These are phyloP conservation scores for Tothia fuscella DNA, from an alignment of 2,329 filamentous ascomycete genomes.

Conservation along the genomic window DNA sequence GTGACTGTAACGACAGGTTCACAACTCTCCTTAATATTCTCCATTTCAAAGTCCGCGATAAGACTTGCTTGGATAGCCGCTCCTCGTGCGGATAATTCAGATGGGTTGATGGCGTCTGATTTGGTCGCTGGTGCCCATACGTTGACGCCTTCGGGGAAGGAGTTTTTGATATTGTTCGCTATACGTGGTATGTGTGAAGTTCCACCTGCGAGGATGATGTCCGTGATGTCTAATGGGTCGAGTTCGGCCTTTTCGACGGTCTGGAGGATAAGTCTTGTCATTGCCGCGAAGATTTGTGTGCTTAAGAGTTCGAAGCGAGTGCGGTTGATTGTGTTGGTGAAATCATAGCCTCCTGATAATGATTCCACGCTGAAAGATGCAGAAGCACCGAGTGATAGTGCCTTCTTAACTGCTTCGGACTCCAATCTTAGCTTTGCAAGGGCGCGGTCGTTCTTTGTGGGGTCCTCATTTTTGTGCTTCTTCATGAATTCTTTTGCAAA, in stretches of 20 bases:
- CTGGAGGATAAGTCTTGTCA: constrained; percentile 73
- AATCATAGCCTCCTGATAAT: constrained; percentile 80
- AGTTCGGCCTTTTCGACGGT: constrained; percentile 85
- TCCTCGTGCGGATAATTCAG: constrained; percentile 76
- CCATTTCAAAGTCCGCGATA: constrained; percentile 85
- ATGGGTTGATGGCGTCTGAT: constrained; percentile 75
- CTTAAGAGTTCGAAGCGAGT: constrained; percentile 83
- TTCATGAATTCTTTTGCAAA: constrained; percentile 99
- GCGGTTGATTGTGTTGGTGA: constrained; percentile 82
- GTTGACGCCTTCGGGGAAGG: constrained; percentile 59
- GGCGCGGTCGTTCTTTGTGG: constrained; percentile 65
- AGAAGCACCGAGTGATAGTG: constrained; percentile 75
- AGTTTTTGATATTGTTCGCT: constrained; percentile 61
- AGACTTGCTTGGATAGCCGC: constrained; percentile 91
- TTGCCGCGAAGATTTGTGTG: constrained; percentile 75
- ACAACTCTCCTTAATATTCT: constrained; percentile 91
- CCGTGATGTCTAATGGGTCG: constrained; percentile 84
- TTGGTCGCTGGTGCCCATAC: constrained; percentile 76
- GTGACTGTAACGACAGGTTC: constrained; percentile 92
- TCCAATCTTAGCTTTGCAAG: constrained; percentile 89
- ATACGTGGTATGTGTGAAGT: constrained; percentile 90
- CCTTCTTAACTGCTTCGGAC: constrained; percentile 83
- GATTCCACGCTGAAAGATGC: constrained; percentile 90
- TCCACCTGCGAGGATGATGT: constrained; percentile 87
- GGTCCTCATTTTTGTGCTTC: constrained; percentile 76